Evolutionary conservation across 192 early-diverging fungal species (phyloP).

Genomic region (Coemansia sp.): DNA sequence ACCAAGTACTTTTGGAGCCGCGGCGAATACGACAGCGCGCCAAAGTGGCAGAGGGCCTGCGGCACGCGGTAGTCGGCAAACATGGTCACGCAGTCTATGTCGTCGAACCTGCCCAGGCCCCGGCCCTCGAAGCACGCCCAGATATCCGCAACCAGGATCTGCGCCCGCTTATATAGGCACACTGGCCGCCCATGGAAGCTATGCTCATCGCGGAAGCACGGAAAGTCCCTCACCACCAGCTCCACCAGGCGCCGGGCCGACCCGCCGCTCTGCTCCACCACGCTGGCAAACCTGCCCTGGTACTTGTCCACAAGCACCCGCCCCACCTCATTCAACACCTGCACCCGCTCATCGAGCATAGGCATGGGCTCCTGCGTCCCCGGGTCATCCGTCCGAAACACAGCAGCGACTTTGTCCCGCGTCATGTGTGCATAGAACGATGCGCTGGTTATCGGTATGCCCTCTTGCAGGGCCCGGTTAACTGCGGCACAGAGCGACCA

Average conservation of each 20-base stretch:
- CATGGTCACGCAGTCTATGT: constrained; percentile 80
- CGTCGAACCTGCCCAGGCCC: constrained; percentile 55
- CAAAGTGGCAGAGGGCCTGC: constrained; percentile 66
- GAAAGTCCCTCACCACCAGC: constrained; percentile 54
- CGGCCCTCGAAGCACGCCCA: constrained; percentile 82
- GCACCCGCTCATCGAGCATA: constrained; percentile 54
- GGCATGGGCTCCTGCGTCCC: constrained; percentile 51
- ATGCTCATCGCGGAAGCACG: constrained; percentile 63
- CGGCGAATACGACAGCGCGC: constrained; percentile 61
- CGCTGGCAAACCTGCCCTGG: constrained; percentile 57
- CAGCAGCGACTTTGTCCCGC: constrained; percentile 38
- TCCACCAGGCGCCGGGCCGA: constrained; percentile 56
- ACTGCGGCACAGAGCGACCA: constrained; percentile 77
- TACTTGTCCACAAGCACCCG: constrained; percentile 57
- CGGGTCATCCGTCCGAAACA: constrained; percentile 60
- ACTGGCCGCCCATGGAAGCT: constrained; percentile 52
- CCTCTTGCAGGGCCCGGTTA: constrained; percentile 59
- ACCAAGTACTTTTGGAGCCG: constrained; percentile 47
- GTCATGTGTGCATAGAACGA: constrained; percentile 46
- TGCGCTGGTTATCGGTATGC: constrained; percentile 57
- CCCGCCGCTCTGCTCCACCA: constrained; percentile 46
- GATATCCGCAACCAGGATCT: constrained; percentile 79
- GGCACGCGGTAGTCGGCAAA: constrained; percentile 87
- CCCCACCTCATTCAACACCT: constrained; percentile 64
- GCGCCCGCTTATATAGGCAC: constrained; percentile 70